A percentile compares a stretch with the other conserved stretches of the same genome.
Evolutionary conservation across 2,329 filamentous ascomycete genomes (phyloP).

Genomic region (Fusarium acutatum): DNA sequence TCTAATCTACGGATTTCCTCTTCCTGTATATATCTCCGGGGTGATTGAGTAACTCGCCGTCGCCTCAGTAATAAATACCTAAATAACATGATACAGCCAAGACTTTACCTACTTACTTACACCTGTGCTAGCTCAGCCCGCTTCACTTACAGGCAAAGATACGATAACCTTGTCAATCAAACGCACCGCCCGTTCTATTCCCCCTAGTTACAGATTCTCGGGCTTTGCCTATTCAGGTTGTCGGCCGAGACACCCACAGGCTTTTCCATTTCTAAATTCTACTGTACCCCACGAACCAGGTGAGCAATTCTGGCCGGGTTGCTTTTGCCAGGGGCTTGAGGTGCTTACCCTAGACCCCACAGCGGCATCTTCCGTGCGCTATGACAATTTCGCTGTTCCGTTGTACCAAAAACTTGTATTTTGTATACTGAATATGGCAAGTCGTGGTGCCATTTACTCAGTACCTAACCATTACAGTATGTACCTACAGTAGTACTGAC

Average conservation of each 20-base stretch:
- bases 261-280: not conserved
- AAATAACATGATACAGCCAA: not conserved
- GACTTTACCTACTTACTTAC: not conserved
- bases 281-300: constrained; percentile 20
- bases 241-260: not conserved
- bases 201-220: not conserved
- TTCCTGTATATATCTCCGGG: not conserved
- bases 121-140: not conserved
- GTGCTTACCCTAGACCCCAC: constrained; percentile 3
- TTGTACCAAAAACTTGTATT: not conserved
- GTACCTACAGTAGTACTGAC: not conserved
- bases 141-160: not conserved
- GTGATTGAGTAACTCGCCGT: not conserved
- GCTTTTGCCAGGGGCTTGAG: not conserved
- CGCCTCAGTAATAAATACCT: not conserved
- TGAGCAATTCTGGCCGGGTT: not conserved
- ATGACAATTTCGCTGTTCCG: not conserved
- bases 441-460: not conserved
- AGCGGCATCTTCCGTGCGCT: not conserved
- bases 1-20: not conserved
- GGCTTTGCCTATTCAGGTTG: not conserved
- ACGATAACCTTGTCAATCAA: not conserved
- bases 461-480: not conserved
- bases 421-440: constrained; percentile 1
- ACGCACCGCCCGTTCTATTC: not conserved